These are phyloP conservation scores for Pholiota conissans DNA, from an alignment of 768 basidiomycete genomes.

Conservation along the genomic window DNA sequence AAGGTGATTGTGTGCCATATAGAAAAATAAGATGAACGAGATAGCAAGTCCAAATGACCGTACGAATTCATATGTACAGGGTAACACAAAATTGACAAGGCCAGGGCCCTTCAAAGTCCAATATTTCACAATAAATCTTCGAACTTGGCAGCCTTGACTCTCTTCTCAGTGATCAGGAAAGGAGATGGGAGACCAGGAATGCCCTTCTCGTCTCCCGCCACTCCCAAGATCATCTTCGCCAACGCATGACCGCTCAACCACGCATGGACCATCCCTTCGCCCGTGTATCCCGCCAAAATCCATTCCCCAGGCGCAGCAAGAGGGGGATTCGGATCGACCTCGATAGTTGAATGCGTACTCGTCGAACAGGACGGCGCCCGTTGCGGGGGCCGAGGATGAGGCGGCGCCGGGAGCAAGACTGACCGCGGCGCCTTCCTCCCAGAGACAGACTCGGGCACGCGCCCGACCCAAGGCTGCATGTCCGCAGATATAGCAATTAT, in stretches of 20 bases:
- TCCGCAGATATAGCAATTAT: constrained; percentile 64
- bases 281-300: constrained; percentile 29
- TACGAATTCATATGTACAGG: no score
- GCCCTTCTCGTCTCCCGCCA: constrained; percentile 28
- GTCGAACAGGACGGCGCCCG: background rate
- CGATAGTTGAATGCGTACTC: background rate
- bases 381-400: constrained; percentile 1
- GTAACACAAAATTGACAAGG: no score
- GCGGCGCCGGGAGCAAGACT: background rate
- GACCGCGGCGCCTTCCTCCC: constrained; percentile 30
- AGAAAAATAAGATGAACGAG: no score
- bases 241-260: background rate
- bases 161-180: constrained; percentile 44
- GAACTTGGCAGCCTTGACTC: constrained; percentile 46
- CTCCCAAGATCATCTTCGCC: background rate
- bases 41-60: no score
- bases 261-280: constrained; percentile 11
- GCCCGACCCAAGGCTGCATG: constrained; percentile 68
- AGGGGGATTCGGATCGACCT: background rate
- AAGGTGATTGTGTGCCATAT: no score
- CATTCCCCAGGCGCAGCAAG: constrained; percentile 54
- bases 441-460: constrained; percentile 50
- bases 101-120: background rate
- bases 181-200: constrained; percentile 40
- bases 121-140: constrained; percentile 31